Evolutionary conservation across 108 stramenopile genomes (phyloP).

Genomic region (Nannochloropsis salina): DNA sequence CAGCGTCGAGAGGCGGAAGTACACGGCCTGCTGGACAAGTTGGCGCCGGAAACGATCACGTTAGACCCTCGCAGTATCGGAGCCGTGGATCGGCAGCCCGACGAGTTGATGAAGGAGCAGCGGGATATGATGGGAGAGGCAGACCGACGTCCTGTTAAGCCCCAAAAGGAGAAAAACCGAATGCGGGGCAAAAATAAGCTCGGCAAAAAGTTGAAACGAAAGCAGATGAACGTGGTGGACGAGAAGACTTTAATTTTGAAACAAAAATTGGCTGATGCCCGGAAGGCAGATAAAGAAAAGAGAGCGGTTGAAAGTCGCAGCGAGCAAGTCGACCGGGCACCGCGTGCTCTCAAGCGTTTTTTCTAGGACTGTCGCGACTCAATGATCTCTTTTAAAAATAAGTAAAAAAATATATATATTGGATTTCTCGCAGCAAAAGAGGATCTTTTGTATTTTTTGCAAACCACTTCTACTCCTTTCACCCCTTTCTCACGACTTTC

Average conservation of each 20-base stretch:
- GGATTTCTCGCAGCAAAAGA: background rate
- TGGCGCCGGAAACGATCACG: conserved; percentile 86
- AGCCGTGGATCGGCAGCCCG: conserved; percentile 69
- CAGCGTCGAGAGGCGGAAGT: conserved; percentile 93
- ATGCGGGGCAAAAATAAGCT: conserved; percentile 92
- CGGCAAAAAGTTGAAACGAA: conserved; percentile 79
- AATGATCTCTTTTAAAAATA: background rate
- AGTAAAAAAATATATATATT: background rate
- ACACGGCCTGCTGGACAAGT: conserved; percentile 83
- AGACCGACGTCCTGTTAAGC: conserved; percentile 42
- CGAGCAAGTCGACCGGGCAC: conserved; percentile 42
- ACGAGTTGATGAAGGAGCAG: conserved; percentile 63
- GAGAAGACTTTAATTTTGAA: conserved; percentile 55
- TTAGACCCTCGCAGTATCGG: conserved; percentile 83
- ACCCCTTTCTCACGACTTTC: background rate
- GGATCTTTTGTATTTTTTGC: background rate
- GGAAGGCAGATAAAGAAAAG: conserved; percentile 36
- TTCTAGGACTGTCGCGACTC: conserved; percentile 23
- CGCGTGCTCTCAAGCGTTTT: conserved; percentile 40
- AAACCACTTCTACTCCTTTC: background rate
- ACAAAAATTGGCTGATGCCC: conserved; percentile 66
- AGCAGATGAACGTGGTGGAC: conserved; percentile 84
- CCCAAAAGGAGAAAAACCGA: conserved; percentile 72
- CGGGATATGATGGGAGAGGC: conserved; percentile 45
- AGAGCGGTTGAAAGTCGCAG: conserved; percentile 31